These are phyloP conservation scores for Saraca asoca DNA, from an alignment of 331 rosid genomes.

Conservation along the genomic window DNA sequence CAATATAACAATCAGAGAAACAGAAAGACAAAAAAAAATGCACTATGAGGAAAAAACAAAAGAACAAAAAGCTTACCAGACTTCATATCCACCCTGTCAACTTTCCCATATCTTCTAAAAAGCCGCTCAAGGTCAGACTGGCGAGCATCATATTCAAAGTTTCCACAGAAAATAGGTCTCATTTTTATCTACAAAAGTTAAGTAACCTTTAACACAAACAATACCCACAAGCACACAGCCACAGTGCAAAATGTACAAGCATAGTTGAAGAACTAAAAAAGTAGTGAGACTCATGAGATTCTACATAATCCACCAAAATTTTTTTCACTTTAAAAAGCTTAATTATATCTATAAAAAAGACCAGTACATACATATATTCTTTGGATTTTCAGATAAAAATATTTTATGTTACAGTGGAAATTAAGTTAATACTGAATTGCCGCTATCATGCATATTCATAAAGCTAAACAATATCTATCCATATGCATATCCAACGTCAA, in stretches of 20 bases:
- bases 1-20: neutral
- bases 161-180: constrained; percentile 94
- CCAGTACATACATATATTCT: too few relatives aligned
- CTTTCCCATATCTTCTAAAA: constrained; percentile 88
- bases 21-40: neutral
- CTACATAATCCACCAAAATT: too few relatives aligned
- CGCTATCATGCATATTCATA: neutral
- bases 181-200: constrained; percentile 55
- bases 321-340: too few relatives aligned
- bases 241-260: neutral
- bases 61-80: constrained; percentile 70
- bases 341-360: too few relatives aligned
- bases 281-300: neutral
- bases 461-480: constrained; percentile 3
- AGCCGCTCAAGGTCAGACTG: constrained; percentile 92
- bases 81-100: constrained; percentile 99
- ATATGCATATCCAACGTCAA: too few relatives aligned
- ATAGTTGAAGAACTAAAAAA: neutral
- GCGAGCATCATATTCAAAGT: constrained; percentile 89
- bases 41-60: neutral
- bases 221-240: neutral
- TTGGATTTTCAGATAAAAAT: too few relatives aligned
- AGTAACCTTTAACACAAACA: constrained; percentile 13
- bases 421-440: neutral
- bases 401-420: neutral